Evolutionary conservation across 495 filamentous ascomycete genomes (phyloP).

Genomic region (Talaromyces trachyspermus): DNA sequence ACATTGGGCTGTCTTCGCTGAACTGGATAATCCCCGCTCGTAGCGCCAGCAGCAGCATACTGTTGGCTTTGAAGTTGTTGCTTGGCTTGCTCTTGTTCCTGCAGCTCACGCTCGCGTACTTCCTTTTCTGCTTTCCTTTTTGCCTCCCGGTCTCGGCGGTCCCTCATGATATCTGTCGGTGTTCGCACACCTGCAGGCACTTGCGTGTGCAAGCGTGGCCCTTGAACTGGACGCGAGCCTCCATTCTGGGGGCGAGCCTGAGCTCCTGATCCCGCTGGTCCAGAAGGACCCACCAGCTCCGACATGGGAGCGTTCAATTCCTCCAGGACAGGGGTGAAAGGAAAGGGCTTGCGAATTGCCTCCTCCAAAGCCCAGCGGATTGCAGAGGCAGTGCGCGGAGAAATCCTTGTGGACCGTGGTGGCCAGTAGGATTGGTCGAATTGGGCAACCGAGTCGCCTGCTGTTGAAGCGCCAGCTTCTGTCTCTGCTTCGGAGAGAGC

Average conservation of each 20-base stretch:
- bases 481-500: slow-evolving; percentile 33
- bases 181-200: slow-evolving; percentile 40
- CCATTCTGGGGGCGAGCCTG: slow-evolving; percentile 45
- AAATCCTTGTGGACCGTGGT: slow-evolving; percentile 50
- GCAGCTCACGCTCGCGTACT: slow-evolving; percentile 39
- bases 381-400: slow-evolving; percentile 61
- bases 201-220: slow-evolving; percentile 37
- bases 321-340: slow-evolving; percentile 74
- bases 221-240: slow-evolving; percentile 34
- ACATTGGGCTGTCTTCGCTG: slow-evolving; percentile 26
- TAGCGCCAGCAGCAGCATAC: slow-evolving; percentile 55
- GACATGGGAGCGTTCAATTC: slow-evolving; percentile 96
- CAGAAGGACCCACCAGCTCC: slow-evolving; percentile 58
- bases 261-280: slow-evolving; percentile 26
- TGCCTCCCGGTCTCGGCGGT: slow-evolving; percentile 61
- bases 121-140: slow-evolving; percentile 54
- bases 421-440: slow-evolving; percentile 43
- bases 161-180: slow-evolving; percentile 70
- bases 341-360: slow-evolving; percentile 73
- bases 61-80: slow-evolving; percentile 23
- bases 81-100: slow-evolving; percentile 43
- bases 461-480: slow-evolving; percentile 31
- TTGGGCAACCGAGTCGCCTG: slow-evolving; percentile 28
- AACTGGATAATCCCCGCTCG: slow-evolving; percentile 31
- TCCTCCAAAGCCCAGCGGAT: slow-evolving; percentile 90